Evolutionary conservation across 768 basidiomycete genomes (phyloP).

Genomic region (Pleurotus citrinopileatus): DNA sequence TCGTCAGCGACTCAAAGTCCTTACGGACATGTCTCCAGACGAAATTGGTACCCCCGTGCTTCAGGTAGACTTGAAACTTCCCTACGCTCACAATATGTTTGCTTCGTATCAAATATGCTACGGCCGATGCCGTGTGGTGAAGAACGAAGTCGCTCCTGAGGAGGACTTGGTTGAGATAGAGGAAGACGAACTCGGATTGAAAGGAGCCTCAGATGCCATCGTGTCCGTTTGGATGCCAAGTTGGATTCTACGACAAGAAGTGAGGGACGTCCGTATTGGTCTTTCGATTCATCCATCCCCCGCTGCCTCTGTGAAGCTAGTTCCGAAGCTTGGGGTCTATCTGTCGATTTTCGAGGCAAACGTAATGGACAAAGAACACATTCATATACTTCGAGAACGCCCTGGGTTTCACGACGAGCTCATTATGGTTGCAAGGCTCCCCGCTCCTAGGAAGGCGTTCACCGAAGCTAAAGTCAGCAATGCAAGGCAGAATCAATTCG

Average conservation of each 20-base stretch:
- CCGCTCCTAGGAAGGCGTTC: neutral
- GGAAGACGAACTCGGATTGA: constrained; percentile 30
- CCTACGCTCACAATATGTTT: constrained; percentile 27
- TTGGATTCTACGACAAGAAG: constrained; percentile 25
- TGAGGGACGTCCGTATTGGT: constrained; percentile 18
- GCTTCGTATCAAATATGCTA: constrained; percentile 30
- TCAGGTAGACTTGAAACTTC: constrained; percentile 27
- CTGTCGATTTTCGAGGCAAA: constrained; percentile 26
- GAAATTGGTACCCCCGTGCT: constrained; percentile 30
- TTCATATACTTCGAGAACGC: constrained; percentile 28
- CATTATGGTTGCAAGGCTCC: neutral
- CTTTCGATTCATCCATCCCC: constrained; percentile 27
- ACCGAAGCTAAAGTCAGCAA: neutral
- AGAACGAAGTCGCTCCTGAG: constrained; percentile 8
- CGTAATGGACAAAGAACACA: constrained; percentile 24
- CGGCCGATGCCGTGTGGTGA: constrained; percentile 21
- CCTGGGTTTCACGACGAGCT: constrained; percentile 17
- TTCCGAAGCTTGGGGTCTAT: constrained; percentile 22
- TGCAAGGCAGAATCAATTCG: constrained; percentile 16
- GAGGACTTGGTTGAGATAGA: constrained; percentile 19
- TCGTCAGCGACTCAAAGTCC: constrained; percentile 23
- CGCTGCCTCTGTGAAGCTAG: constrained; percentile 7
- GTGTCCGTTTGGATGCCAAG: constrained; percentile 32
- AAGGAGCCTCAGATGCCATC: constrained; percentile 31
- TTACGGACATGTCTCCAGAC: constrained; percentile 21